Conservation (phyloP, 179 eudicot genomes). For the Silene noctiflora region DNA sequence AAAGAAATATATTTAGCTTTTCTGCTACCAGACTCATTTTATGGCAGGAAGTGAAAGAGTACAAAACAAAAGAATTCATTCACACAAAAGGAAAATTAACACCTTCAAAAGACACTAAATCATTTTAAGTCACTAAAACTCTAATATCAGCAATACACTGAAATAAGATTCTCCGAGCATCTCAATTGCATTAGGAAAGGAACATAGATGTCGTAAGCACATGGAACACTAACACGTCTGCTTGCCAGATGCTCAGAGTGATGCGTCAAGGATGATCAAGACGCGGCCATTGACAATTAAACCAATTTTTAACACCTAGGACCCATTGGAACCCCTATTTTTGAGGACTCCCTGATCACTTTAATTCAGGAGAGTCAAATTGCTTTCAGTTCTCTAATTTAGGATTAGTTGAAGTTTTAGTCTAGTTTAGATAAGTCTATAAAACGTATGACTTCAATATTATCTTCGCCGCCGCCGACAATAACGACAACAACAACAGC, state of each 20-base stretch:
- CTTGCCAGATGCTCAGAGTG: too few species aligned
- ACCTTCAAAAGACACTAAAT: constrained; percentile 7
- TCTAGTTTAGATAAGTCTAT: background rate
- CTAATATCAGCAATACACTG: background rate
- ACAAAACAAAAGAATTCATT: background rate
- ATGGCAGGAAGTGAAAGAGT: background rate
- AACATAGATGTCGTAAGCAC: background rate
- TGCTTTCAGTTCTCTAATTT: background rate
- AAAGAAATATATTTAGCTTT: constrained; percentile 14
- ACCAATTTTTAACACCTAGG: background rate
- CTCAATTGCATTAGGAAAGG: constrained; percentile 4
- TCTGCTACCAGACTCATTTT: constrained; percentile 2
- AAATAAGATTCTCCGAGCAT: background rate
- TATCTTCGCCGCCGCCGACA: too few species aligned
- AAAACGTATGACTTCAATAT: background rate
- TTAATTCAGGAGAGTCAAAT: background rate
- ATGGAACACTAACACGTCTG: too few species aligned
- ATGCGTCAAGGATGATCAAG: too few species aligned
- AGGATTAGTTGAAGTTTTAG: too few species aligned
- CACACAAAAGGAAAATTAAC: background rate
- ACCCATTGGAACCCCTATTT: background rate
- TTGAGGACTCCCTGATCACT: background rate
- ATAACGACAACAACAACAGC: too few species aligned
- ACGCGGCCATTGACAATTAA: background rate
- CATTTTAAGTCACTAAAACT: background rate